Evolutionary conservation across 1,139 yeast species (phyloP).

Genomic region (Taiozyma onychis): DNA sequence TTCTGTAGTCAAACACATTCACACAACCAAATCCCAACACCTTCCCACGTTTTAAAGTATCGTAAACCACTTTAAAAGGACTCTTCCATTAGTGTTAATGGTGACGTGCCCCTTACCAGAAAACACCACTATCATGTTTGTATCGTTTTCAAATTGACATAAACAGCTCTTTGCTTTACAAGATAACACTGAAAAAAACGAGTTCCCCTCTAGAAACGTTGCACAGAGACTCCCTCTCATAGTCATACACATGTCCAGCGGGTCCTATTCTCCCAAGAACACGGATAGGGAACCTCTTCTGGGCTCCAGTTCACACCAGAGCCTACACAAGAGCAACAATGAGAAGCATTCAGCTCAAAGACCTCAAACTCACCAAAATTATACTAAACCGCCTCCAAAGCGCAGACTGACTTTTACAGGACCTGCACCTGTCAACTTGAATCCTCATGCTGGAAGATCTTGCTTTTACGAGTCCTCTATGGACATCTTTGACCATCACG

Average conservation of each 20-base stretch:
- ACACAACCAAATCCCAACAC: too few species aligned
- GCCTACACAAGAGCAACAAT: neutral
- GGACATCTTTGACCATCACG: neutral
- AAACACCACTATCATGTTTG: neutral
- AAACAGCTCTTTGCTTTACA: neutral
- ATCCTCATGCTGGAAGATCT: neutral
- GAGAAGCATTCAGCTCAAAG: neutral
- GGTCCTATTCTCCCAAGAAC: neutral
- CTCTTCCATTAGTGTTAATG: neutral
- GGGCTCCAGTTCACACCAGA: neutral
- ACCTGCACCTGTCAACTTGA: neutral
- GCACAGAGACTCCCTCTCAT: neutral
- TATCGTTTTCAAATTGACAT: neutral
- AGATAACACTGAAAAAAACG: neutral
- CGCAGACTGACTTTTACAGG: slow-evolving; percentile 11
- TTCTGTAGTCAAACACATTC: too few species aligned
- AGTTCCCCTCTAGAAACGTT: neutral
- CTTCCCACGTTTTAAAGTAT: too few species aligned
- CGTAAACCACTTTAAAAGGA: too few species aligned
- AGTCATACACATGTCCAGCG: neutral
- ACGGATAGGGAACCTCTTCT: neutral
- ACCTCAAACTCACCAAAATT: neutral
- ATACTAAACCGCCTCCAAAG: neutral
- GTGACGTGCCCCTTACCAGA: neutral
- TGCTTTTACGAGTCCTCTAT: neutral